A percentile compares a stretch with the other conserved stretches of the same genome.
Evolutionary conservation across 768 basidiomycete genomes (phyloP).

Genomic region (Lentinula sp.): DNA sequence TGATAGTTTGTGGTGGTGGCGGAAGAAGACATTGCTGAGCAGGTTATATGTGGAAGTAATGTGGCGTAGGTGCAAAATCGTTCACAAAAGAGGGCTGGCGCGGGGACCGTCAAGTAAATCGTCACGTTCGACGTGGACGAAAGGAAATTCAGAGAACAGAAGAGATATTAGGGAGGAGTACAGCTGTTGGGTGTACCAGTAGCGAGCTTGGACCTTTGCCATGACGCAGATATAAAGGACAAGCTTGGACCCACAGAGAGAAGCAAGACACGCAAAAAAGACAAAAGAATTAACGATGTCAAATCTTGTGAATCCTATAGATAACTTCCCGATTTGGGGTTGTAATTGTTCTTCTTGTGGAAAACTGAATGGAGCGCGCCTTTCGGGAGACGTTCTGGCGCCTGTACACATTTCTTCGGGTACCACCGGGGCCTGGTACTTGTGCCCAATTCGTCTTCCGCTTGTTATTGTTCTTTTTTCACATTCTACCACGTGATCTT

Average conservation of each 20-base stretch:
- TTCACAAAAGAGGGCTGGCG: neutral
- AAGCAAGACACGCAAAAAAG: conserved; percentile 6
- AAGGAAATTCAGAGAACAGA: neutral
- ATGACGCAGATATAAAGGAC: conserved; percentile 3
- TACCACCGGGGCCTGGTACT: neutral
- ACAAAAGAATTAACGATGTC: conserved; percentile 3
- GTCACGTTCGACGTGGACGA: conserved; percentile 2
- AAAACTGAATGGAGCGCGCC: neutral
- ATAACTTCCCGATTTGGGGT: neutral
- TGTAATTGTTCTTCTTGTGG: conserved; percentile 5
- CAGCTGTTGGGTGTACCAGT: conserved; percentile 1
- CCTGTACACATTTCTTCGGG: no score
- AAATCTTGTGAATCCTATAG: neutral
- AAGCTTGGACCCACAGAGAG: conserved; percentile 7
- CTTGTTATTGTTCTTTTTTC: conserved; percentile 2
- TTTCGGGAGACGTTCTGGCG: neutral
- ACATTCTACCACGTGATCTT: neutral
- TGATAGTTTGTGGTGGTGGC: neutral
- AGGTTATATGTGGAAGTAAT: neutral
- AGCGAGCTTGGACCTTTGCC: neutral
- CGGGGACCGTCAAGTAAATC: conserved; percentile 2
- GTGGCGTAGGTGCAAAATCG: neutral
- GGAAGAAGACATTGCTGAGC: conserved; percentile 1
- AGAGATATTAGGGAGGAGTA: neutral
- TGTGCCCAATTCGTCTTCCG: neutral